Evolutionary conservation across 1,284 basidiomycete species (phyloP), one percentile per base, ranked within the genome.

Genomic region (Boletus smithii): DNA sequence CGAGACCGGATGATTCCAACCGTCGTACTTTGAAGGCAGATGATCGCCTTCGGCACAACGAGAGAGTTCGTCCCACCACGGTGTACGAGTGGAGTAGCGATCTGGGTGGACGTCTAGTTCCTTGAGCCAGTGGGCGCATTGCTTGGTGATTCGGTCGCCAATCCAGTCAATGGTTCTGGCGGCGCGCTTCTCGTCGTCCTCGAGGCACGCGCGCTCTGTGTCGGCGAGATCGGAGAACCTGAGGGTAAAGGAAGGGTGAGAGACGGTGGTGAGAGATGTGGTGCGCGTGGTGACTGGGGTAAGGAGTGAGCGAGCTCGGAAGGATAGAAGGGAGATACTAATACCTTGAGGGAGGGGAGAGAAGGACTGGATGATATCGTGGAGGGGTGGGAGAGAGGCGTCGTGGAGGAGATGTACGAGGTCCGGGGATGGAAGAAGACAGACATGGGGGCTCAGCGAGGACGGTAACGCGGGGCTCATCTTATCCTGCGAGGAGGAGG

Each of bases 61-160:
- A 58, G 75, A 74, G 27, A 91, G 71, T 62, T 91, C 88, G 53
- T 88, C 83, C 88, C 88, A 91, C 88, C 88, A 91, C 3, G 86
- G 88, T 10, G 84, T 81, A 45, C 76, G 72, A 30, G 69, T 54
- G 4, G 66, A 61, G 44, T 77, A 69, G 32, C 65, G 69, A 38
- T 72, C 72, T 2, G 65, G 69, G 8, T 63, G 48, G 38, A 64
- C 70, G 48, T 80, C 74, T 26, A 77, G 55, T 55, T 85, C 77
- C 53, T 78, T 77, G 18, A 87, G 74, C 88, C 88, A 91, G 58
- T 72, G 76, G 14, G 75, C 63, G 49, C 80, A 83, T 50, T 79
- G 73, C 48, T 72, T 74, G 23, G 72, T 67, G 41, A 90, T 80
- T 41, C 88, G 79, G 14, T 79, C 77, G 37, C 82, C 76, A 53